These are phyloP conservation scores for Sarcomyxa edulis DNA, from an alignment of 768 basidiomycete genomes.

Conservation along the genomic window DNA sequence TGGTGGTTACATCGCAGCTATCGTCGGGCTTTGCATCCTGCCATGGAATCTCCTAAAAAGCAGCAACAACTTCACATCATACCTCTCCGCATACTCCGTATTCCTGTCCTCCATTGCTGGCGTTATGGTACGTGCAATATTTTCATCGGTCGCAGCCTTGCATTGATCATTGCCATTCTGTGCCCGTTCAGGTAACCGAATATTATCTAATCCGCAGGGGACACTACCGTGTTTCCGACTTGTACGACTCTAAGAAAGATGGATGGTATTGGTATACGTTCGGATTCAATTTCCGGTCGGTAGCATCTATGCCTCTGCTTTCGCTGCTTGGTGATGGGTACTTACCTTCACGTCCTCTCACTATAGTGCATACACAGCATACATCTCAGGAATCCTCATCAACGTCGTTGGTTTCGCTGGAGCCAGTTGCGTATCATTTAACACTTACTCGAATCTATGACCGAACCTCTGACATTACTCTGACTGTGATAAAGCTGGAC, in stretches of 20 bases:
- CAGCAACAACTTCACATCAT: conserved; percentile 74
- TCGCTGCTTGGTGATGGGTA: conserved; percentile 2
- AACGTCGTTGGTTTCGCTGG: conserved; percentile 82
- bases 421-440: conserved; percentile 36
- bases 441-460: neutral
- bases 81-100: conserved; percentile 78
- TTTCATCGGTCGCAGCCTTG: neutral
- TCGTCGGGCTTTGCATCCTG: conserved; percentile 69
- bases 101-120: conserved; percentile 79
- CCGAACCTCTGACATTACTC: conserved; percentile 1
- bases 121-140: conserved; percentile 55
- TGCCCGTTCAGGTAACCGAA: conserved; percentile 53
- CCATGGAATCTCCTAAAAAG: conserved; percentile 75
- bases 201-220: conserved; percentile 73
- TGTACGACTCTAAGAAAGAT: conserved; percentile 51
- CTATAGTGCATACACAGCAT: conserved; percentile 56
- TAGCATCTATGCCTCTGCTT: conserved; percentile 4
- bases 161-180: neutral
- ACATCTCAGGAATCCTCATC: conserved; percentile 71
- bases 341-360: conserved; percentile 2
- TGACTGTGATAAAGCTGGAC: conserved; percentile 56
- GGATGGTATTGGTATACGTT: conserved; percentile 76
- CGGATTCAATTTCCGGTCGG: conserved; percentile 67
- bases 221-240: conserved; percentile 64
- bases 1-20: conserved; percentile 79